Percentiles rank a stretch among this genome's conserved stretches.
Evolutionary conservation across 75 land plant species (phyloP).

Genomic region (Adiantum capillusveneris): DNA sequence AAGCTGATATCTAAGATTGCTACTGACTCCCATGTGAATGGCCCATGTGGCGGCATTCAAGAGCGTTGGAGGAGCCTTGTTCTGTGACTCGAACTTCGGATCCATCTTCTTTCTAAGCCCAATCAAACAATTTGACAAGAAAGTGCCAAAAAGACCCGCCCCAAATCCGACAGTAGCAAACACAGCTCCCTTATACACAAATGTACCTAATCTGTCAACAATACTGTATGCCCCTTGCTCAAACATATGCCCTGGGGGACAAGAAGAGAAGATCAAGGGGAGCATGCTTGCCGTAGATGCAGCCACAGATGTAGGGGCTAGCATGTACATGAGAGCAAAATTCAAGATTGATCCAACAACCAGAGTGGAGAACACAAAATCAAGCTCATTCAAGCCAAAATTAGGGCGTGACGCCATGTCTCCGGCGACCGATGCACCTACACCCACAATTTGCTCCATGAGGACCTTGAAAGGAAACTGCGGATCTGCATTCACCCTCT

Average conservation of each 20-base stretch:
- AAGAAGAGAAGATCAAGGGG: slow-evolving; percentile 59
- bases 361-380: slow-evolving; percentile 89
- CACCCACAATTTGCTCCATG: slow-evolving; percentile 85
- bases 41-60: slow-evolving; percentile 90
- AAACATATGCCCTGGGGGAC: slow-evolving; percentile 85
- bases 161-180: slow-evolving; percentile 83
- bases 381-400: slow-evolving; percentile 88
- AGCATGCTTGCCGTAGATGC: slow-evolving; percentile 23
- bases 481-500: slow-evolving; percentile 82
- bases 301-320: slow-evolving; percentile 64
- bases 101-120: slow-evolving; percentile 80
- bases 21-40: slow-evolving; percentile 82
- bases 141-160: slow-evolving; percentile 84
- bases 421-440: slow-evolving; percentile 72
- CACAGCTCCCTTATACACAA: slow-evolving; percentile 70
- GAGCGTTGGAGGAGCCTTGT: slow-evolving; percentile 80
- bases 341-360: slow-evolving; percentile 86
- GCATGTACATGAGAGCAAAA: slow-evolving; percentile 79
- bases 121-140: slow-evolving; percentile 70
- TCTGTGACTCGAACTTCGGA: slow-evolving; percentile 69
- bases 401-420: slow-evolving; percentile 96
- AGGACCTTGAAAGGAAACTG: slow-evolving; percentile 93
- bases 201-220: slow-evolving; percentile 54
- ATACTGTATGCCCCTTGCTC: slow-evolving; percentile 57
- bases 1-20: slow-evolving; percentile 84